Evolutionary conservation across 1,284 basidiomycete genomes (phyloP).

Genomic region (Porodaedalea pini): DNA sequence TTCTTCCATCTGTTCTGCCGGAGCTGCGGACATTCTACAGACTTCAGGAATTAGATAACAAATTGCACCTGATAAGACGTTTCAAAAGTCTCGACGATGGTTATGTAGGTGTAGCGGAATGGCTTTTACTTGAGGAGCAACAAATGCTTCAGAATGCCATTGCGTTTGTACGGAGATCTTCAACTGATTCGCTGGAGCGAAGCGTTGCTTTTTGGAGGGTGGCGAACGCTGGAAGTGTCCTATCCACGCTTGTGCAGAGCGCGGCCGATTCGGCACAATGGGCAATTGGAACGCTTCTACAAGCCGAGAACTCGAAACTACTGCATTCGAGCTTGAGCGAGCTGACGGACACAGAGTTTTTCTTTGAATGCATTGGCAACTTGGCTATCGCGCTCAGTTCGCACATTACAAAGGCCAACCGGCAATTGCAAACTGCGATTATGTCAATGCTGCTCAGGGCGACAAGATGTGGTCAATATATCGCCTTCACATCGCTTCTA

Average conservation of each 20-base stretch:
- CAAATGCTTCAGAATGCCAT: conserved; percentile 41
- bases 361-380: conserved; percentile 9
- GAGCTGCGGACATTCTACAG: conserved; percentile 55
- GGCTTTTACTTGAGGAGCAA: conserved; percentile 61
- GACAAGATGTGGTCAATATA: conserved; percentile 2
- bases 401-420: background rate
- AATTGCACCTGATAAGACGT: conserved; percentile 50
- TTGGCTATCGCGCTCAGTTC: conserved; percentile 3
- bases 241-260: conserved; percentile 8
- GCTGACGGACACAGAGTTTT: conserved; percentile 10
- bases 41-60: conserved; percentile 51
- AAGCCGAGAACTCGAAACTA: background rate
- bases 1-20: conserved; percentile 52
- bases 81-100: conserved; percentile 57
- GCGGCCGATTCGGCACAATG: conserved; percentile 4
- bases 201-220: conserved; percentile 29
- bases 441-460: conserved; percentile 18
- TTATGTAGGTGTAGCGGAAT: conserved; percentile 60
- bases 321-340: background rate
- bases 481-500: background rate
- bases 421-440: conserved; percentile 5
- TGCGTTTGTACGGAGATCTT: conserved; percentile 33
- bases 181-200: conserved; percentile 30
- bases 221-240: conserved; percentile 32
- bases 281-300: conserved; percentile 9